Base-by-base conservation (phyloP, 192 early-diverging fungal species). In the Jimgerdemannia flammicorona region DNA sequence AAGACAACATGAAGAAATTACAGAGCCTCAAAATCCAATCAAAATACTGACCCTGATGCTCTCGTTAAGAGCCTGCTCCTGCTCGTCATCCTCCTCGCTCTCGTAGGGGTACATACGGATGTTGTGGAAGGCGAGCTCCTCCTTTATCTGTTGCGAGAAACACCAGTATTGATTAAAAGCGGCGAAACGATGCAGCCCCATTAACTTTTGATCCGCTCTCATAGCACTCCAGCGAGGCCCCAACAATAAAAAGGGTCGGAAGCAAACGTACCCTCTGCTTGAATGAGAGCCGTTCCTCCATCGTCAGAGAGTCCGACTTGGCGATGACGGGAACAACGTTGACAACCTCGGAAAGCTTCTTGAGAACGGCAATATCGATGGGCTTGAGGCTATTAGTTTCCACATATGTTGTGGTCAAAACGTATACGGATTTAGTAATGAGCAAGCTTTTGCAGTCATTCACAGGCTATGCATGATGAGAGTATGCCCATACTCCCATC, bases 271-370 rank as follows among this genome's bases (percentile, higher is more conserved):
- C 90, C 77, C 92, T 86, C 78, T 88, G 85, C 84, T 94, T 94
- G 86, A 95, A 96, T 64, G 89, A 89, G 40, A 85, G 87, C 76
- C 92, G 90, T 84, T 96, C 94, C 76, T 94, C 93, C 65, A 91
- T 78, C 20, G 94, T 96, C 81, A 96, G 86, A 65, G 94, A 92
- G 83, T 96, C 94, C 7, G 93, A 88, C 85, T 96, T 96, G 77
- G 94, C 93, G 84, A 96, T 96, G 66, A 96, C 94, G 43, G 94
- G 94, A 72, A 96, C 91, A 44, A 96, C 91, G 80, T 96, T 96
- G 73, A 89, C 90, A 68, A 94, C 90, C 75, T 95, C 90, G 29
- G 93, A 90, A 75, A 96, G 85, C 80, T 92, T 92, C 81, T 91
- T 90, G 72, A 96, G 89, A 40, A 95, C 93, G 78, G 91, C 91